Percentiles rank a stretch among this genome's conserved stretches.
Evolutionary conservation across 352 stramenopile genomes (phyloP).

Genomic region (Globisporangium polare): DNA sequence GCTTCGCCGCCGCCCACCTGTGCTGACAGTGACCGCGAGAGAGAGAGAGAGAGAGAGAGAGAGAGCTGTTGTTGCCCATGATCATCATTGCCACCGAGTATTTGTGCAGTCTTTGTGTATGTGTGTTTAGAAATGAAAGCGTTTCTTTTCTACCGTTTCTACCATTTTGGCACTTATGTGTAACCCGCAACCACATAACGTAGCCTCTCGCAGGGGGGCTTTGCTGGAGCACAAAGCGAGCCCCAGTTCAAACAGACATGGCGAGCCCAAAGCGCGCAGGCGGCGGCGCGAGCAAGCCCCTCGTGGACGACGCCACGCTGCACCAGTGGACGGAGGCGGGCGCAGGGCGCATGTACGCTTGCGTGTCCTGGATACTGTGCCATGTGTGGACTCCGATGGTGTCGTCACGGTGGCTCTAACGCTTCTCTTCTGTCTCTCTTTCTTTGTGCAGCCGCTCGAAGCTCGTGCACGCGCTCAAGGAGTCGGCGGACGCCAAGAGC

Average conservation of each 20-base stretch:
- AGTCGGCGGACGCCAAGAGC: conserved; percentile 17
- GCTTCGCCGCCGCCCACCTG: conserved; percentile 24
- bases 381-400: neutral
- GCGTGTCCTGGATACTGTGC: neutral
- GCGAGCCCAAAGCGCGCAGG: conserved; percentile 24
- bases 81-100: too few species aligned
- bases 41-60: too few species aligned
- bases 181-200: too few species aligned
- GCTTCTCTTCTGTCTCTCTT: neutral
- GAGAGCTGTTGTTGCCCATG: too few species aligned
- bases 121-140: neutral
- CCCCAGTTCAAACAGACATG: conserved; percentile 7
- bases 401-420: neutral
- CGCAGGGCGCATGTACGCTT: conserved; percentile 47
- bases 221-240: neutral
- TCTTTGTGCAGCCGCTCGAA: conserved; percentile 28
- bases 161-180: too few species aligned
- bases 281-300: conserved; percentile 22
- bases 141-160: neutral
- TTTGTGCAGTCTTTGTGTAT: neutral
- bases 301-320: conserved; percentile 55
- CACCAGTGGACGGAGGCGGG: conserved; percentile 66
- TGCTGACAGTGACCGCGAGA: neutral
- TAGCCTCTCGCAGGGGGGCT: too few species aligned
- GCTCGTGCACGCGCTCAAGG: conserved; percentile 36